These are phyloP conservation scores for Helianthus tuberosus DNA, from an alignment of 129 eudicot genomes.

Conservation along the genomic window DNA sequence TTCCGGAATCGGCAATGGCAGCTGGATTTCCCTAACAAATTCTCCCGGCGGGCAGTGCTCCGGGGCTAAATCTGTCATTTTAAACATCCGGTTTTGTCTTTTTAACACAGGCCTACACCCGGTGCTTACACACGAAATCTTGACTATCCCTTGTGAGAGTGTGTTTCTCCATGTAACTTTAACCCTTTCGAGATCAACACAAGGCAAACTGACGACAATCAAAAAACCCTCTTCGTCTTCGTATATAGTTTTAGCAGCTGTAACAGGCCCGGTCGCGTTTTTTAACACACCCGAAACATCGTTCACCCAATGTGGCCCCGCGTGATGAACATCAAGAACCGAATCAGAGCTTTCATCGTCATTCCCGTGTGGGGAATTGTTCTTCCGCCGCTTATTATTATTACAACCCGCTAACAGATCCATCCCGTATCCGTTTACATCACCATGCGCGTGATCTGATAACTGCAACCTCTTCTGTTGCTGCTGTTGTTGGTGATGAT, in stretches of 20 bases:
- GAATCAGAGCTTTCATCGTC: slow-evolving; percentile 58
- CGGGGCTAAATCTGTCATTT: slow-evolving; percentile 60
- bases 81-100: slow-evolving; percentile 56
- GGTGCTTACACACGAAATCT: slow-evolving; percentile 66
- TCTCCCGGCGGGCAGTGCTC: slow-evolving; percentile 89
- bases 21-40: slow-evolving; percentile 64
- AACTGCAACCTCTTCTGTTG: slow-evolving; percentile 53
- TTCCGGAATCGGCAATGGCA: slow-evolving; percentile 70
- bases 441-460: slow-evolving; percentile 43
- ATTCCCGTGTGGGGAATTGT: slow-evolving; percentile 42
- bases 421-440: slow-evolving; percentile 41
- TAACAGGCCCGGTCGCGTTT: slow-evolving; percentile 63
- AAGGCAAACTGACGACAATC: slow-evolving; percentile 69
- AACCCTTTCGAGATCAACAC: slow-evolving; percentile 70
- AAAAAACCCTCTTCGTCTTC: slow-evolving; percentile 84
- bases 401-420: slow-evolving; percentile 51
- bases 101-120: slow-evolving; percentile 59
- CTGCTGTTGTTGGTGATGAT: slow-evolving; percentile 35
- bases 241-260: slow-evolving; percentile 72
- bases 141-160: slow-evolving; percentile 69
- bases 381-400: slow-evolving; percentile 51
- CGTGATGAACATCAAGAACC: slow-evolving; percentile 43
- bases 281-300: slow-evolving; percentile 69
- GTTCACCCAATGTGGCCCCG: slow-evolving; percentile 57
- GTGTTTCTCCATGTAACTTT: slow-evolving; percentile 83